Percentiles rank a stretch among this genome's conserved stretches.
Conservation (phyloP, 2,329 filamentous ascomycete genomes). For the Alternaria sp. region DNA sequence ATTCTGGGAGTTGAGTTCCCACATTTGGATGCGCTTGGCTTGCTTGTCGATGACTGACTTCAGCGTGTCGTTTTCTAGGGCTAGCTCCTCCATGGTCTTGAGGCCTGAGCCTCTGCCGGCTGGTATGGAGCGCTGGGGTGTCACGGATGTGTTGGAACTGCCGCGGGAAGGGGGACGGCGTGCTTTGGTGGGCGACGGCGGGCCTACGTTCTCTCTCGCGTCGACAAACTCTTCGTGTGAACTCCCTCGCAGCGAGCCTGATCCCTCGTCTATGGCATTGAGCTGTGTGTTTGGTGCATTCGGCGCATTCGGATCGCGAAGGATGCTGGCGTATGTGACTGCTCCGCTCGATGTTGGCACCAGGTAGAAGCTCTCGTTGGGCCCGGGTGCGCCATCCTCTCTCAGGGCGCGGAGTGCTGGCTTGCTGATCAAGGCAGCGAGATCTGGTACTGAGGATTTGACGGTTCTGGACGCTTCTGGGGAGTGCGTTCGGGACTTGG, state of each 20-base stretch:
- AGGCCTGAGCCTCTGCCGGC: conserved; percentile 44
- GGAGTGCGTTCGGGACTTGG: conserved; percentile 31
- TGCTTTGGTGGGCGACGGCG: conserved; percentile 53
- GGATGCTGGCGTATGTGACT: conserved; percentile 89
- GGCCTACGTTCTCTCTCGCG: conserved; percentile 69
- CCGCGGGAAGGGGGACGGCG: conserved; percentile 44
- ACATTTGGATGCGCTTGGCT: conserved; percentile 85
- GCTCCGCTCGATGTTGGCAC: conserved; percentile 92
- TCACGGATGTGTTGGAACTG: conserved; percentile 22
- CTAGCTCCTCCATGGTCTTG: conserved; percentile 85
- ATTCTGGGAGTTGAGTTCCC: conserved; percentile 89
- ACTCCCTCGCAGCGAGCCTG: conserved; percentile 35
- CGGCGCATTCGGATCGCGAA: conserved; percentile 52
- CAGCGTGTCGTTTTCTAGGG: conserved; percentile 84
- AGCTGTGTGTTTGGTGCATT: conserved; percentile 56
- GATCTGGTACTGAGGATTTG: conserved; percentile 69
- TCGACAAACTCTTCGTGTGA: conserved; percentile 82
- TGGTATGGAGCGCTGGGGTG: conserved; percentile 37
- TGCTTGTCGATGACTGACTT: conserved; percentile 86
- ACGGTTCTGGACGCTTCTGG: conserved; percentile 40
- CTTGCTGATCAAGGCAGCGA: conserved; percentile 82
- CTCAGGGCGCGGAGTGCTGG: conserved; percentile 81
- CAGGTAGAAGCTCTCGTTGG: conserved; percentile 74
- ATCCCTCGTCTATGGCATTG: conserved; percentile 50
- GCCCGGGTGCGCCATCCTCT: conserved; percentile 62